Evolutionary conservation across 441 rosid genomes (phyloP), one percentile per base, ranked within the genome.

Genomic region (Eruca vesicaria): DNA sequence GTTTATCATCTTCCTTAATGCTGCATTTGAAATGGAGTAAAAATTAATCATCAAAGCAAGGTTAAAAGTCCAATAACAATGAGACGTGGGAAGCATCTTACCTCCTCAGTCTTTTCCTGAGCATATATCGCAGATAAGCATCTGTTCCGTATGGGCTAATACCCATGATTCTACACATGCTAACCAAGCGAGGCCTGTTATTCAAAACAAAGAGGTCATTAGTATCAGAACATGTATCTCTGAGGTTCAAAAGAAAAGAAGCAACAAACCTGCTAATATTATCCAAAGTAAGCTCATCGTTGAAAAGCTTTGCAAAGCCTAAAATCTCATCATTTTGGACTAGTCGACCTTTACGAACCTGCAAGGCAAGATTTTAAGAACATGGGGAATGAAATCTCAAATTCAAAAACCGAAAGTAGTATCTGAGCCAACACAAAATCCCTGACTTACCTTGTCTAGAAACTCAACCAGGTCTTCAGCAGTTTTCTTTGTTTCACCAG

Each of bases 121-220:
- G 94, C 97, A 88, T 88, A 71, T 78, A 92, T 10, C 92, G 86
- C 78, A 92, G 85, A 83, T 92, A 92, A n/a, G 91, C 82, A 88
- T 92, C 96, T n/a, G 97, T 88, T 79, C 97, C 97, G 76, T 41
- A 92, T 23, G 94, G 94, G 77, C 85, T 88, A 70, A 92, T 86
- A 66, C 96, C 96, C 92, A 92, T 92, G 72, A 88, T 90, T 77
- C 89, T 90, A 84, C 97, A 92, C 96, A 92, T 92, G 75, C 80
- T 90, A 32, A 92, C 87, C 78, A 92, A 79, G 38, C 97, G 88
- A 70, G 97, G 84, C 87, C 97, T 92, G 80, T 69, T 32, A 26
- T 72, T 62, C 74, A 62, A 26, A 71, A 52, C 21, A 61, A 68
- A 80, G 33, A 15, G 41, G 36, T 14, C 63, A 74, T 20, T 7